Base-by-base conservation (phyloP, 768 basidiomycete species). In the Basidioascus undulatus region DNA sequence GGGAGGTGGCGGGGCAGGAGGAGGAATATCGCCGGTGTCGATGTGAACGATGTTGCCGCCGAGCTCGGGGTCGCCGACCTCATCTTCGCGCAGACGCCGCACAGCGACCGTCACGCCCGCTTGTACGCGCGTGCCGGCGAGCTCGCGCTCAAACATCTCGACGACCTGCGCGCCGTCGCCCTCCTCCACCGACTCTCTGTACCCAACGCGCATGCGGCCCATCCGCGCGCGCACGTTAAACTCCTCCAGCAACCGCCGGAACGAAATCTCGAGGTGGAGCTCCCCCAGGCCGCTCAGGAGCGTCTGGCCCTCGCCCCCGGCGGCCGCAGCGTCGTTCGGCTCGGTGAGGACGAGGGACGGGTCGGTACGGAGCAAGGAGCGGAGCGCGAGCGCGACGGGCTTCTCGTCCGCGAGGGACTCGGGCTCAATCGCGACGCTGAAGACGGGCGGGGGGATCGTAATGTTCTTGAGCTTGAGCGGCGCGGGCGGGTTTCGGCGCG, bases 261-360 rank as follows among this genome's bases (percentile, higher is more conserved):
- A 78, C 9, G 83, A 65, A 41, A 86, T 83, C 56, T 86, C 82
- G n/a, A 86, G 67, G 53, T 86, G 82, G 11, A 86, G 65, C 24
- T 76, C 70, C 12, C 82, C 82, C 32, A 86, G 69, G 2, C 81
- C 81, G 48, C 84, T 78, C 1, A 81, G 65, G 24, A 86, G 65
- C 26, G 81, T 62, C 50, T 86, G 82, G 1, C 80, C 82, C 47
- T 86, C 82, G 41, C 78, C 73, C 16, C 47, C 48, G 3, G 62
- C 60, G 6, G 18, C 20, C 20, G 18, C 38, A 24, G 27, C 13
- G 18, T n/a, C 12, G 10, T 16, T 26, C 38, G 12, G 18, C 40
- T 83, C 82, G 24, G 40, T 37, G 3, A 73, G 63, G 16, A 83
- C 73, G 23, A 83, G 69, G 1, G 80, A 83, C n/a, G 82, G 82